Evolutionary conservation across 768 basidiomycete genomes (phyloP).

Genomic region (Kwoniella botswanensis): DNA sequence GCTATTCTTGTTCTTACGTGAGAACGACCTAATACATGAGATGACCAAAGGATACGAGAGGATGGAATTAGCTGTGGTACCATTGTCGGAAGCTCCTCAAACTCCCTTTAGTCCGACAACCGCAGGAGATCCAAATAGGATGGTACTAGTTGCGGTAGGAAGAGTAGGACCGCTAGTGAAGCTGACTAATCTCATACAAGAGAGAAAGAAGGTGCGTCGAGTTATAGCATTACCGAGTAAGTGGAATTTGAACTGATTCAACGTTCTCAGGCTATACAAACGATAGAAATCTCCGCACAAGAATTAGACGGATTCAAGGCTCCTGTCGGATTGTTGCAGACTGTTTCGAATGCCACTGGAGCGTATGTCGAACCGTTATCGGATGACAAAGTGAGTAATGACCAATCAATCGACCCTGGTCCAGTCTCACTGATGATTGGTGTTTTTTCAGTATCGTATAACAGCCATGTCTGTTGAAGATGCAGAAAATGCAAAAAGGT

Average conservation of each 20-base stretch:
- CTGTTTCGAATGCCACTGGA: slow-evolving; percentile 22
- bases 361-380: slow-evolving; percentile 20
- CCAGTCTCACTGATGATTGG: background rate
- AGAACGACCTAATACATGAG: slow-evolving; percentile 15
- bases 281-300: background rate
- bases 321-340: slow-evolving; percentile 10
- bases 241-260: background rate
- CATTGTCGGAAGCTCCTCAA: slow-evolving; percentile 5
- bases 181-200: slow-evolving; percentile 1
- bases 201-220: slow-evolving; percentile 9
- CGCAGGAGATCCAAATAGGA: slow-evolving; percentile 10
- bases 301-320: slow-evolving; percentile 9
- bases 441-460: slow-evolving; percentile 12
- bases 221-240: background rate
- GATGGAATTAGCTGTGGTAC: slow-evolving; percentile 16
- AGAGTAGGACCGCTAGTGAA: background rate
- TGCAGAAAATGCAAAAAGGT: slow-evolving; percentile 14
- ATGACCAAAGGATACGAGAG: background rate
- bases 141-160: slow-evolving; percentile 17
- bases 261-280: slow-evolving; percentile 10
- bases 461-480: slow-evolving; percentile 22
- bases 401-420: background rate
- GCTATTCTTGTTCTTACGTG: slow-evolving; percentile 26
- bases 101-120: background rate
- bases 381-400: slow-evolving; percentile 2